A percentile compares a stretch with the other conserved stretches of the same genome.
Evolutionary conservation across 805 yeast species (phyloP).

Genomic region (Naumovozyma baii): DNA sequence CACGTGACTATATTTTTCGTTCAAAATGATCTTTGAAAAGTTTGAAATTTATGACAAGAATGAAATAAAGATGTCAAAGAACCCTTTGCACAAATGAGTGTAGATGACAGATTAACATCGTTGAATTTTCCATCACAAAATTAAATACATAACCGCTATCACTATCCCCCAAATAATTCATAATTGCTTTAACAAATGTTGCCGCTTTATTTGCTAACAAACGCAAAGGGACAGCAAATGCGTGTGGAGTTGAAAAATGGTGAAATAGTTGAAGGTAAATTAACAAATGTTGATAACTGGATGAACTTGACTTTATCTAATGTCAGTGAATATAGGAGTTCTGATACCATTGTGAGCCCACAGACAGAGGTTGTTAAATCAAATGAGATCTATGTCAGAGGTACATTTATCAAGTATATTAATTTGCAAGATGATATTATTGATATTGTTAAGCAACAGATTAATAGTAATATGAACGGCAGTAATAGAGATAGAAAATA

Average conservation of each 20-base stretch:
- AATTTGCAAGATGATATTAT: conserved; percentile 69
- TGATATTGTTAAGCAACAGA: conserved; percentile 65
- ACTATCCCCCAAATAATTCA: background rate
- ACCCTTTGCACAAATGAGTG: background rate
- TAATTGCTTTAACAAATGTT: conserved; percentile 36
- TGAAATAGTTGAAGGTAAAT: conserved; percentile 74
- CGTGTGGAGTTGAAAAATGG: conserved; percentile 88
- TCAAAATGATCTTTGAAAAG: background rate
- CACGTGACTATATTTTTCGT: too few species aligned
- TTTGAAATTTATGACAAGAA: background rate
- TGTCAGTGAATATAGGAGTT: conserved; percentile 46
- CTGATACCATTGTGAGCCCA: conserved; percentile 4
- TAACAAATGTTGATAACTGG: conserved; percentile 85
- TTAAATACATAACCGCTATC: too few species aligned
- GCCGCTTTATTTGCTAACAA: conserved; percentile 81
- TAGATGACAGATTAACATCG: too few species aligned
- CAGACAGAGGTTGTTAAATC: conserved; percentile 46
- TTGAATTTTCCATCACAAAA: too few species aligned
- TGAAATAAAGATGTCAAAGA: background rate
- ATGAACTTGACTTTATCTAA: conserved; percentile 84
- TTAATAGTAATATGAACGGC: conserved; percentile 36
- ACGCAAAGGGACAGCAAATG: conserved; percentile 82
- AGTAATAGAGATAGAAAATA: conserved; percentile 30
- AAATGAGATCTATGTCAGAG: conserved; percentile 73
- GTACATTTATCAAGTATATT: conserved; percentile 70